phyloP scores from a whole-genome alignment of 345 rosid species.

The Gynandropsis gynandra region DNA sequence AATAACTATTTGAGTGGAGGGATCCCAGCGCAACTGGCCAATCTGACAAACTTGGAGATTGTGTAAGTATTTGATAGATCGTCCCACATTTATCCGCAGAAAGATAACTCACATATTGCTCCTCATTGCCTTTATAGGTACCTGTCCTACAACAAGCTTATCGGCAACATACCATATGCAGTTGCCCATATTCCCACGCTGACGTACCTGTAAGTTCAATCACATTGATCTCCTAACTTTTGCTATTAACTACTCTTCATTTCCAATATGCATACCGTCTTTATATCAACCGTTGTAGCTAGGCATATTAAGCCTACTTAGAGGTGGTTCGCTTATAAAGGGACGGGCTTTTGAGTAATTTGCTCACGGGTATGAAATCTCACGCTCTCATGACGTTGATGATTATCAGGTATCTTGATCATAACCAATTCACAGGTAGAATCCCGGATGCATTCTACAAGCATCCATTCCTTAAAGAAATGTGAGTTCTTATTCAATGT shows the following conservation, averaged over 20 bases:
- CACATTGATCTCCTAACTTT: slow-evolving; percentile 1
- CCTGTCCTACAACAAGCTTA: slow-evolving; percentile 76
- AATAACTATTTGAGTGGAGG: slow-evolving; percentile 93
- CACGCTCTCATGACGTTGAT: no score
- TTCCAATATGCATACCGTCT: no score
- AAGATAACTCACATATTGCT: slow-evolving; percentile 7
- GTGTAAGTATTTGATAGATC: slow-evolving; percentile 14
- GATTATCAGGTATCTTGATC: slow-evolving; percentile 40
- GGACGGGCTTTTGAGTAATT: no score
- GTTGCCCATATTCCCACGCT: slow-evolving; percentile 68
- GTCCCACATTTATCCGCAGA: not conserved
- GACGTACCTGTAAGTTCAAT: slow-evolving; percentile 66
- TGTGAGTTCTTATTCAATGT: no score
- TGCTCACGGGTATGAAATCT: no score
- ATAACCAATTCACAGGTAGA: slow-evolving; percentile 86
- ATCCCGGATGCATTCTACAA: slow-evolving; percentile 77
- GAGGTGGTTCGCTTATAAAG: no score
- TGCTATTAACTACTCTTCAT: not conserved
- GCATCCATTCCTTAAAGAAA: slow-evolving; percentile 57
- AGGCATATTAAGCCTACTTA: no score
- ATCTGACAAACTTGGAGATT: slow-evolving; percentile 80
- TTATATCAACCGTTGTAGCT: no score
- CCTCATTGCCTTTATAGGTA: slow-evolving; percentile 41
- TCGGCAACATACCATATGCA: slow-evolving; percentile 66
- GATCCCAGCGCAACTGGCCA: slow-evolving; percentile 85